Percentiles rank a stretch among this genome's conserved stretches.
phyloP scores from a whole-genome alignment of 2,329 filamentous ascomycete species.

The Chrysoporthe cubensis region DNA sequence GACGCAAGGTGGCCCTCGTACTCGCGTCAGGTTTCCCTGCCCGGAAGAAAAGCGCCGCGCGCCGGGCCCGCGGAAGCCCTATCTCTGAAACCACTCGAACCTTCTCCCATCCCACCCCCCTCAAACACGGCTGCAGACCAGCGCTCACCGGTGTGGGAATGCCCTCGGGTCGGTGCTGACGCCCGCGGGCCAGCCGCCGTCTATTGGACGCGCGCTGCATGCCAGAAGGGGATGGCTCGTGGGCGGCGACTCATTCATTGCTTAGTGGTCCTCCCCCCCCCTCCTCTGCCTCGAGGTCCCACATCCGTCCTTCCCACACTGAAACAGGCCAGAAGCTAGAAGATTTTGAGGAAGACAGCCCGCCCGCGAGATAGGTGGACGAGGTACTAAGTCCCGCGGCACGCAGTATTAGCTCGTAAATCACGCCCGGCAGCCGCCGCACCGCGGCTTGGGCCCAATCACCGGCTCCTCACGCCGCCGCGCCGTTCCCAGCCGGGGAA shows the following conservation, averaged over 20 bases:
- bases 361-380: too few species aligned
- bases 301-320: not conserved
- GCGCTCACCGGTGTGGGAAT: constrained; percentile 11
- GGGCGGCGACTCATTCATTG: not conserved
- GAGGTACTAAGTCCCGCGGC: too few species aligned
- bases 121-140: not conserved
- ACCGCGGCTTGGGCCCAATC: not conserved
- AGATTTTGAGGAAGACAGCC: too few species aligned
- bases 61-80: not conserved
- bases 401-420: too few species aligned
- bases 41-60: not conserved
- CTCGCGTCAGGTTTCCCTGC: constrained; percentile 2
- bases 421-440: not conserved
- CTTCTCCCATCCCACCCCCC: not conserved
- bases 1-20: not conserved
- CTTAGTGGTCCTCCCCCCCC: not conserved
- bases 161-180: not conserved
- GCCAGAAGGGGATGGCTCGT: not conserved
- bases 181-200: not conserved
- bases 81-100: not conserved
- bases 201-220: not conserved
- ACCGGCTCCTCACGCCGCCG: not conserved
- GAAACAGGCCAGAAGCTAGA: not conserved
- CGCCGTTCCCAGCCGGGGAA: not conserved
- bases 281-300: not conserved